Base-by-base conservation (phyloP, 1,139 yeast species). In the Candida labiduridarum region DNA sequence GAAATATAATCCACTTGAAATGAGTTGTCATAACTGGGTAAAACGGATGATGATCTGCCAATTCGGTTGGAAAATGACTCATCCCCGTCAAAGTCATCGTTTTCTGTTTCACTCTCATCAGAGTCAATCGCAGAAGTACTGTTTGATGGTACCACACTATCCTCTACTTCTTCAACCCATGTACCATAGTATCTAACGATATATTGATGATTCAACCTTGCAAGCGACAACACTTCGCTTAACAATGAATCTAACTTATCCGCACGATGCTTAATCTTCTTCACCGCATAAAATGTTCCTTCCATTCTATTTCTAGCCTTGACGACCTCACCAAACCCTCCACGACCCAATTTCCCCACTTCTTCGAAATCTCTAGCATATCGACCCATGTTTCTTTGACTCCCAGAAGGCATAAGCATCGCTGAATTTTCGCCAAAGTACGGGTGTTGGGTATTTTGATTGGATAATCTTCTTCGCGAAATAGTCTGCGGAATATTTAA, bases 291-390 rank as follows among this genome's bases (percentile, higher is more conserved):
- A 59, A 88, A 89, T 5, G 97, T 80, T 18, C 99, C 98, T 63
- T 95, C 99, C 56, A 94, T 80, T 55, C 92, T 81, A 65, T 91
- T 92, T 54, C 99, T 77, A 0, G 95, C 99, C 62, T 92, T 92
- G 15, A 94, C 97, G 11, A 95, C 99, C 64, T 92, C 97, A 8
- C 99, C 99, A 71, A 87, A 95, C 0, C 96, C 99, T 33, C 99
- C 99, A 60, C 86, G 84, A 2, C 99, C 99, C n/a, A 95, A 69
- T 22, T 84, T 81, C 0, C 95, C 95, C 43, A 91, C 87, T 64
- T 94, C 99, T 66, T 94, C 99, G 66, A 95, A 95, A 64, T 95
- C 99, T 51, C 80, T 62, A 45, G 69, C 75, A 50, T 76, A 76
- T 44, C 81, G 52, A 2, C 76, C 76, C 41, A 67, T 57, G 38